Evolutionary conservation across 2,329 filamentous ascomycete species (phyloP).

Genomic region (Sclerotinia trifoliorum): DNA sequence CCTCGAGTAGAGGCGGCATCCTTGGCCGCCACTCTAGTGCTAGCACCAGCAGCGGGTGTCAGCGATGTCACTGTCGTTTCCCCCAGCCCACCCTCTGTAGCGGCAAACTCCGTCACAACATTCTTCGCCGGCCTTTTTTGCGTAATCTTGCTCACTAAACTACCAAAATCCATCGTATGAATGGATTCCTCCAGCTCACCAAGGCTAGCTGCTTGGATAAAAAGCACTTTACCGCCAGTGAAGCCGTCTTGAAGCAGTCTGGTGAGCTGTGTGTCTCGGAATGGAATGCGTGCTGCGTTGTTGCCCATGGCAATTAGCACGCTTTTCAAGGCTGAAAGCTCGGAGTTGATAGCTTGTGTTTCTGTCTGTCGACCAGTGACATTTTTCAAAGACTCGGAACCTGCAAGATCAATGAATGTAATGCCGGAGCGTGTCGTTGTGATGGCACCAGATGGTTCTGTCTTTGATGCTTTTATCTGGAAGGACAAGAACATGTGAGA

Average conservation of each 20-base stretch:
- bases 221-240: conserved; percentile 3
- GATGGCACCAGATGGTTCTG: conserved; percentile 50
- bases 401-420: conserved; percentile 92
- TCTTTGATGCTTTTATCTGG: conserved; percentile 61
- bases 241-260: conserved; percentile 5
- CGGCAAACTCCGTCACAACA: not conserved
- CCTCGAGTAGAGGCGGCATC: not conserved
- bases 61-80: not conserved
- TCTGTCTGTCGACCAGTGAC: conserved; percentile 86
- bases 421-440: conserved; percentile 89
- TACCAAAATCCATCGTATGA: conserved; percentile 7
- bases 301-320: conserved; percentile 86
- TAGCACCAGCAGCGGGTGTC: not conserved
- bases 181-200: conserved; percentile 1
- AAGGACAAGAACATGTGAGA: conserved; percentile 97
- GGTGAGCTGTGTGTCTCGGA: not conserved
- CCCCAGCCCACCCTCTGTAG: not conserved
- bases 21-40: not conserved
- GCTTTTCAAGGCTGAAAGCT: conserved; percentile 84
- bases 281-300: not conserved
- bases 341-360: conserved; percentile 97
- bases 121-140: conserved; percentile 3
- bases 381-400: conserved; percentile 85
- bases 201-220: conserved; percentile 9
- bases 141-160: not conserved